Base-by-base conservation (phyloP, 305 asterid species). In the Stenogyne calaminthoides region DNA sequence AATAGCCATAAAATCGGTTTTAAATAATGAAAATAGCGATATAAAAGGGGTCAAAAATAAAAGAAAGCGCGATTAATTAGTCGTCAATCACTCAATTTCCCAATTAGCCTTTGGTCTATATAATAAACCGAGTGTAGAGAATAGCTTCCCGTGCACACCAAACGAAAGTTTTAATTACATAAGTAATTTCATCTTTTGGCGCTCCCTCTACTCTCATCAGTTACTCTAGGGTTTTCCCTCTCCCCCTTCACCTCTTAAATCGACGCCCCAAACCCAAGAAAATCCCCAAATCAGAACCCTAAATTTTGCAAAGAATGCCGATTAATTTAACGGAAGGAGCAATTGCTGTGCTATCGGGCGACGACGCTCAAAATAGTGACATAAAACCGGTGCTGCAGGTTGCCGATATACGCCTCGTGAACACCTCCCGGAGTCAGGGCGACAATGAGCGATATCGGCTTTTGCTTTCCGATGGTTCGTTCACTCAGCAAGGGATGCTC, bases 401-500 rank as follows among this genome's bases (percentile, higher is more conserved):
- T 44, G 65, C 54, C 39, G 95, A 87, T 34, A 54, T 89, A 39
- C 85, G 91, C 34, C 77, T 80, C 27, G 85, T 94, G 67, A 83
- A 77, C 59, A 66, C 96, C 7, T 84, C 69, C 10, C 20, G 22
- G 83, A 86, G 78, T 46, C 86, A 74, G 81, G 82, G 12, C 67
- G 76, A 12, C 76, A 60, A 60, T 49, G 98, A 95, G 55, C 77
- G 97, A 7, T 90, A 81, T 22, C 84, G 95, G 64, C 9, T 92
- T n/a, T 39, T 85, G 64, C 80, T 95, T 2, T 92, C 99, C 9
- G 99, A 95, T 55, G 97, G 98, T 0, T 3, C 42, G 5, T 83
- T 70, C 69, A 11, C 77, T 20, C 94, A 90, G 87, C 94, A 92
- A 77, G 96, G 96, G 4, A 92, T 95, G 98, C 84, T 95, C 70